Evolutionary conservation across 2,329 filamentous ascomycete genomes (phyloP).

Genomic region (Fusarium odoratissimum): DNA sequence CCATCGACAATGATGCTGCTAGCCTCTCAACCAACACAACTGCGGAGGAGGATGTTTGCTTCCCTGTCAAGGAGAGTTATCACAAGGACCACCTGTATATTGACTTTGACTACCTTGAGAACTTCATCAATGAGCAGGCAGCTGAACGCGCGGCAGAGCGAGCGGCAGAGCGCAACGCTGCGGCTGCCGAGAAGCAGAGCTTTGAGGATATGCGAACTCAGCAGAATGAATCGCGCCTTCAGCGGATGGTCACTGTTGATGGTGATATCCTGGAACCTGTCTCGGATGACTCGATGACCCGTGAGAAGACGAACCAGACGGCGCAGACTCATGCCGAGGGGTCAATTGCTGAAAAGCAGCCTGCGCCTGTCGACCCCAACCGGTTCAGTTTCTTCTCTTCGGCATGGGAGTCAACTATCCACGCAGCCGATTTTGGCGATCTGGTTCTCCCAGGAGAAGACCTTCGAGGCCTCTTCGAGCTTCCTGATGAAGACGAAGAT

Average conservation of each 20-base stretch:
- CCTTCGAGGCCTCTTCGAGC: conserved; percentile 84
- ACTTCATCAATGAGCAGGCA: conserved; percentile 77
- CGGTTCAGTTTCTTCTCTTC: conserved; percentile 98
- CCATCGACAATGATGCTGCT: conserved; percentile 70
- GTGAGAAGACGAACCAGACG: conserved; percentile 60
- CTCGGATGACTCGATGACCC: conserved; percentile 56
- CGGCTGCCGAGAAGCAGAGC: conserved; percentile 47
- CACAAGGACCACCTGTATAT: conserved; percentile 81
- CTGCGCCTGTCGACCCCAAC: conserved; percentile 69
- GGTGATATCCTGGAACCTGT: conserved; percentile 69
- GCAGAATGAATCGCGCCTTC: conserved; percentile 41
- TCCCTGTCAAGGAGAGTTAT: conserved; percentile 77
- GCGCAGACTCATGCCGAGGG: conserved; percentile 40
- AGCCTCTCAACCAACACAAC: conserved; percentile 75
- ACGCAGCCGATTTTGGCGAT: conserved; percentile 88
- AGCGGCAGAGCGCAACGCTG: conserved; percentile 62
- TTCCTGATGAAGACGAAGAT: conserved; percentile 71
- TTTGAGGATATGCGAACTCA: conserved; percentile 51
- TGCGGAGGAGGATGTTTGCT: conserved; percentile 89
- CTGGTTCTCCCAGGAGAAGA: conserved; percentile 90
- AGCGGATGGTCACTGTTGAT: conserved; percentile 61
- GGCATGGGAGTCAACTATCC: conserved; percentile 91
- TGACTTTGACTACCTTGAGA: conserved; percentile 94
- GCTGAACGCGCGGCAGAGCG: conserved; percentile 56
- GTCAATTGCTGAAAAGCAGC: conserved; percentile 52